Conservation (phyloP, 2,329 filamentous ascomycete genomes). For the Moelleriella libera region DNA sequence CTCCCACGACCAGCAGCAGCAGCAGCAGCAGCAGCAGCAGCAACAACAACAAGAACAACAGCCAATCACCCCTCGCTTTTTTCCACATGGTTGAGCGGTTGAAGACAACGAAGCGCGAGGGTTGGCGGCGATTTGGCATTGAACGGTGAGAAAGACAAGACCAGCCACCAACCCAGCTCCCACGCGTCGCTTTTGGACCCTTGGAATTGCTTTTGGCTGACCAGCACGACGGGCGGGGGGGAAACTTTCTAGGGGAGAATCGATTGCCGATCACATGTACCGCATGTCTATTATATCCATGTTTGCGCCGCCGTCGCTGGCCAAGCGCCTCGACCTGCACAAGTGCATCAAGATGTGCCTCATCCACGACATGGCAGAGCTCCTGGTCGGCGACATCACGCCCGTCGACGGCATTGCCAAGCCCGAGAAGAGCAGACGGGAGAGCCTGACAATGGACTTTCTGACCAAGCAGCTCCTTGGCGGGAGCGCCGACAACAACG, state of each 20-base stretch:
- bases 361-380: constrained; percentile 94
- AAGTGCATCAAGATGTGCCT: constrained; percentile 93
- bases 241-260: constrained; percentile 50
- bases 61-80: constrained; percentile 70
- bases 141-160: constrained; percentile 23
- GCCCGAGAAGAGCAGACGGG: constrained; percentile 75
- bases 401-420: constrained; percentile 79
- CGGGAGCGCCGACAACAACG: constrained; percentile 34
- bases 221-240: too few relatives aligned
- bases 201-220: too few relatives aligned
- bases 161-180: background rate
- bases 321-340: constrained; percentile 56
- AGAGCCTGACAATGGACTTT: constrained; percentile 85
- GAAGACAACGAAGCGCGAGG: constrained; percentile 93
- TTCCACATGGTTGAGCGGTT: constrained; percentile 89
- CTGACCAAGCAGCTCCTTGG: constrained; percentile 61
- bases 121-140: constrained; percentile 85
- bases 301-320: constrained; percentile 67
- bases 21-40: constrained; percentile 13
- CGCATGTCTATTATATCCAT: constrained; percentile 96
- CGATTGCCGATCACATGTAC: constrained; percentile 98
- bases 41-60: constrained; percentile 7
- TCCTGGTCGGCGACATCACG: constrained; percentile 91
- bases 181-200: too few relatives aligned
- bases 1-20: constrained; percentile 34